Evolutionary conservation across 164 flowering plant species (phyloP).

Genomic region (Vitis labrusca): DNA sequence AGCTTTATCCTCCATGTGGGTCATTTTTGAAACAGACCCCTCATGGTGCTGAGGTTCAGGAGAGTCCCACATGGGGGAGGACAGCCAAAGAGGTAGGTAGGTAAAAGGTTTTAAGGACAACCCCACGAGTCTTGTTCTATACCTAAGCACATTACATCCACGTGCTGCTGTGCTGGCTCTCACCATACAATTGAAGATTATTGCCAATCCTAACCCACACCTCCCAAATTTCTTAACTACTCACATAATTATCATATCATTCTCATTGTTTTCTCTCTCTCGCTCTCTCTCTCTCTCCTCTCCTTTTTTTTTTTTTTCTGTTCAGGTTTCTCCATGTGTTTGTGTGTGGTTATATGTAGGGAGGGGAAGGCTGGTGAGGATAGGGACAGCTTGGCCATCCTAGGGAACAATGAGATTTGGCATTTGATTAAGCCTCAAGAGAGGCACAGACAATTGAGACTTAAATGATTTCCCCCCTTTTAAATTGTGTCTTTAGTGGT

Average conservation of each 20-base stretch:
- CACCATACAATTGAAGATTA: neutral
- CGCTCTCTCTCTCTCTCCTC: neutral
- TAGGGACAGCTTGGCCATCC: neutral
- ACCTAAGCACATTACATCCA: constrained; percentile 42
- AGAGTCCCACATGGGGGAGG: constrained; percentile 28
- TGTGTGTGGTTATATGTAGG: neutral
- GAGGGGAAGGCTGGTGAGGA: neutral
- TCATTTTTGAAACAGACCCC: constrained; percentile 12
- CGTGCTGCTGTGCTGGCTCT: constrained; percentile 29
- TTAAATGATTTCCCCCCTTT: too few relatives aligned
- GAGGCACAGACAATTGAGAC: too few relatives aligned
- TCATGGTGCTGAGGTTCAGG: neutral
- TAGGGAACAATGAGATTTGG: neutral
- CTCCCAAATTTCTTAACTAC: constrained; percentile 6
- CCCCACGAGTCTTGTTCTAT: constrained; percentile 19
- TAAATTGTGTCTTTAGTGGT: too few relatives aligned
- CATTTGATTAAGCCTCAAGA: neutral
- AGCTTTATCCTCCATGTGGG: constrained; percentile 6
- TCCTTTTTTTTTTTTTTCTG: neutral
- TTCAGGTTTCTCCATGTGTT: constrained; percentile 1
- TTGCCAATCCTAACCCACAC: constrained; percentile 11
- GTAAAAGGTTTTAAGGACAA: constrained; percentile 14
- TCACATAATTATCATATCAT: neutral
- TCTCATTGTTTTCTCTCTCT: neutral
- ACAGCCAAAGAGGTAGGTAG: constrained; percentile 27